Evolutionary conservation across 208 protist genomes (phyloP).

Genomic region (Crithidia fasciculata): DNA sequence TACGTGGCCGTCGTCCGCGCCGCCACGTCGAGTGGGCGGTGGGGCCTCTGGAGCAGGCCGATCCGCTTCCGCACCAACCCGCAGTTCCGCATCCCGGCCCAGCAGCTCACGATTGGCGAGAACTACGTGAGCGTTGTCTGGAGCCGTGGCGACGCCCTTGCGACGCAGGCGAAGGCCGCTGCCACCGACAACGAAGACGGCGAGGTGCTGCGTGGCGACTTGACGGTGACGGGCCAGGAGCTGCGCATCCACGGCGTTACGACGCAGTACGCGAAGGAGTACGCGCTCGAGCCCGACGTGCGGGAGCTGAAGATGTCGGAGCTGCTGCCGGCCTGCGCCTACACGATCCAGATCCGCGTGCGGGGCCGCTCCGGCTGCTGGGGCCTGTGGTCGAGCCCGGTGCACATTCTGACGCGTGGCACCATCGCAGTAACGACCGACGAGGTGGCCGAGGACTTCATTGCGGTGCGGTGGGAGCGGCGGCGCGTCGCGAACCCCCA

Average conservation of each 20-base stretch:
- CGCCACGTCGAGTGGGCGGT: conserved; percentile 77
- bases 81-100: conserved; percentile 86
- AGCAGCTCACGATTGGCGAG: conserved; percentile 91
- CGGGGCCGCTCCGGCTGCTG: conserved; percentile 85
- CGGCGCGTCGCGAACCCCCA: conserved; percentile 77
- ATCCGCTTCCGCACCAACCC: conserved; percentile 88
- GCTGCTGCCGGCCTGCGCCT: conserved; percentile 83
- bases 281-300: conserved; percentile 77
- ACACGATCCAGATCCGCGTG: conserved; percentile 89
- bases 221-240: conserved; percentile 88
- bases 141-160: conserved; percentile 62
- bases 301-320: conserved; percentile 90
- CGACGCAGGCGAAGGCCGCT: conserved; percentile 4
- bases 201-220: conserved; percentile 78
- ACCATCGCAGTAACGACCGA: conserved; percentile 83
- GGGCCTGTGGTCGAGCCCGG: conserved; percentile 85
- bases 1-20: conserved; percentile 90
- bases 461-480: conserved; percentile 87
- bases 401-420: conserved; percentile 87
- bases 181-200: conserved; percentile 3
- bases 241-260: conserved; percentile 88
- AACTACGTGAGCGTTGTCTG: conserved; percentile 92
- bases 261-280: conserved; percentile 80
- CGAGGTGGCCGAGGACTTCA: conserved; percentile 92
- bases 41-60: conserved; percentile 89